phyloP scores from a whole-genome alignment of 768 basidiomycete genomes.

The Cantharellus anzutake region DNA sequence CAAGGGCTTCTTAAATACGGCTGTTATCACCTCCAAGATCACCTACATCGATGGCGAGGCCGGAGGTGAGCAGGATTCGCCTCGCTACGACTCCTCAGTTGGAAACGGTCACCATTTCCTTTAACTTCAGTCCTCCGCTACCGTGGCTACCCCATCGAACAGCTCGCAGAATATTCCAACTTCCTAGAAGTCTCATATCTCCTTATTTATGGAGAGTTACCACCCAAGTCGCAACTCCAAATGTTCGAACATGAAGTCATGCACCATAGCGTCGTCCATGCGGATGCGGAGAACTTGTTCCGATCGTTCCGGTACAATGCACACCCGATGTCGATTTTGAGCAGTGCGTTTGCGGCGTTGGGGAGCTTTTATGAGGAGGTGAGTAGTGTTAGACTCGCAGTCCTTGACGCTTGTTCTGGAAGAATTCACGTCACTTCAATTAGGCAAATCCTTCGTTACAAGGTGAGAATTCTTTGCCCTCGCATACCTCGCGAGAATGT shows the following conservation, averaged over 20 bases:
- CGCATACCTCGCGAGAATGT: background rate
- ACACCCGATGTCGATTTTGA: conserved; percentile 82
- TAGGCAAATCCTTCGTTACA: conserved; percentile 64
- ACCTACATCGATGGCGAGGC: conserved; percentile 85
- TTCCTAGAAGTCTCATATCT: conserved; percentile 78
- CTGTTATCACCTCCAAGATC: conserved; percentile 26
- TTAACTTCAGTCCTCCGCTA: conserved; percentile 7
- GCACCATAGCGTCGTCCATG: conserved; percentile 51
- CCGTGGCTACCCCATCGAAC: conserved; percentile 86
- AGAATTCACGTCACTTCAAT: background rate
- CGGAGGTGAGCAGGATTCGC: conserved; percentile 29
- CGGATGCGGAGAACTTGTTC: conserved; percentile 51
- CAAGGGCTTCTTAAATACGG: conserved; percentile 16
- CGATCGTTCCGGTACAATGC: conserved; percentile 70
- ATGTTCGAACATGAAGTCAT: conserved; percentile 59
- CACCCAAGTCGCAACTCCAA: conserved; percentile 36
- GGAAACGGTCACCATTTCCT: background rate
- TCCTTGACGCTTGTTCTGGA: background rate
- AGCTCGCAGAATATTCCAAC: conserved; percentile 58
- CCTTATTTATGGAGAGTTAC: conserved; percentile 73
- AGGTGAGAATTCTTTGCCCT: conserved; percentile 23
- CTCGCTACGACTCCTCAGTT: background rate
- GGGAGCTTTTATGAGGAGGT: conserved; percentile 73
- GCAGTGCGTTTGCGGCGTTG: conserved; percentile 71
- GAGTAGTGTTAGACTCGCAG: conserved; percentile 4